phyloP scores from a whole-genome alignment of 2,329 filamentous ascomycete species.

The Trematosphaeria pertusa region DNA sequence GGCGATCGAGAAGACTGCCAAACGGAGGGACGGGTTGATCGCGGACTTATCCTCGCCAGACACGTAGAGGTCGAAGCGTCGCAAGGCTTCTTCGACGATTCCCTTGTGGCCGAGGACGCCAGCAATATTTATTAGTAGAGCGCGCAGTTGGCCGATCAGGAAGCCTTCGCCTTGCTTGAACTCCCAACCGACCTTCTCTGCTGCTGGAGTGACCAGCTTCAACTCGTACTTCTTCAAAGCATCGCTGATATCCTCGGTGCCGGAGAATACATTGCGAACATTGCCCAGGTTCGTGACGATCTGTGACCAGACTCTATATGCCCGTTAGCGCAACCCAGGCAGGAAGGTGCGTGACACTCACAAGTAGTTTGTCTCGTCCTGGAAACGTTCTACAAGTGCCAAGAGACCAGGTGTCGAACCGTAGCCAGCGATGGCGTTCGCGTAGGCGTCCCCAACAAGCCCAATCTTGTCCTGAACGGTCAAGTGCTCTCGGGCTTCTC shows the following conservation, averaged over 20 bases:
- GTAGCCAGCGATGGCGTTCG: constrained; percentile 86
- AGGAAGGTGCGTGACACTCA: constrained; percentile 37
- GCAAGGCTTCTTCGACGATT: constrained; percentile 74
- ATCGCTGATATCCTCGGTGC: constrained; percentile 73
- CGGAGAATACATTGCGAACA: constrained; percentile 84
- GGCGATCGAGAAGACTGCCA: constrained; percentile 79
- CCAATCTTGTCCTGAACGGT: constrained; percentile 91
- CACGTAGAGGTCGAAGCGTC: constrained; percentile 81
- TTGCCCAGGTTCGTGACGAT: constrained; percentile 77
- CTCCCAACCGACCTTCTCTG: constrained; percentile 85
- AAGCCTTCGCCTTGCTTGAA: constrained; percentile 80
- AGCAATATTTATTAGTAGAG: constrained; percentile 78
- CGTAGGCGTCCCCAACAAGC: constrained; percentile 86
- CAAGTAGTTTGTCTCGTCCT: constrained; percentile 80
- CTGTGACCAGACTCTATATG: constrained; percentile 78
- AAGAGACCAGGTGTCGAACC: constrained; percentile 82
- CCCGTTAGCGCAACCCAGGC: constrained; percentile 9
- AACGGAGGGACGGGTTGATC: constrained; percentile 82
- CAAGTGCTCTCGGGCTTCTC: constrained; percentile 76
- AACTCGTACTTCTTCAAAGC: constrained; percentile 81
- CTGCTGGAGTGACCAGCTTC: constrained; percentile 76
- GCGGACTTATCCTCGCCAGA: constrained; percentile 69
- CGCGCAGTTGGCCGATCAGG: constrained; percentile 80
- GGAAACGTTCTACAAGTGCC: constrained; percentile 84
- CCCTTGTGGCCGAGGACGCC: constrained; percentile 78